phyloP scores from a whole-genome alignment of 1,284 basidiomycete species.

The Singerocomus inundabilis region DNA sequence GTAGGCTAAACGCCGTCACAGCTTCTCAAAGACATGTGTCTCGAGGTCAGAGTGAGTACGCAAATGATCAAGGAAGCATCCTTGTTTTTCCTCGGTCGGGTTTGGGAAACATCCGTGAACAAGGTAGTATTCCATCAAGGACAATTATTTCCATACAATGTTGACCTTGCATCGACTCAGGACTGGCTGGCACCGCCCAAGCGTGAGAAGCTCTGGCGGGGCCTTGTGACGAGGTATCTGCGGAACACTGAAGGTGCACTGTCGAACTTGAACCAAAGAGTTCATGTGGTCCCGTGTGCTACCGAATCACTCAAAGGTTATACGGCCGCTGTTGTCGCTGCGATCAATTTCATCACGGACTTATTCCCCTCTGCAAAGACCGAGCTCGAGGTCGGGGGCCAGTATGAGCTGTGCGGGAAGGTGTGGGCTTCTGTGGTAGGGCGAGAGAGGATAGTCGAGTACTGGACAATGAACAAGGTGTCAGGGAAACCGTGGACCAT shows the following conservation, averaged over 20 bases:
- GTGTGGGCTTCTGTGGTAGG: constrained; percentile 21
- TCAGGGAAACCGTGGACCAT: constrained; percentile 18
- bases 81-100: constrained; percentile 22
- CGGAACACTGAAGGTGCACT: constrained; percentile 25
- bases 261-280: constrained; percentile 11
- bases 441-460: constrained; percentile 18
- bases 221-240: constrained; percentile 26
- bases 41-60: constrained; percentile 16
- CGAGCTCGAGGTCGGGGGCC: constrained; percentile 13
- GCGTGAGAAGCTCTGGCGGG: constrained; percentile 26
- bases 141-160: neutral
- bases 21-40: constrained; percentile 19
- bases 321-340: constrained; percentile 18
- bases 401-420: constrained; percentile 24
- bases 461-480: constrained; percentile 19
- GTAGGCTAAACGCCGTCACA: constrained; percentile 11
- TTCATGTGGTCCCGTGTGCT: constrained; percentile 17
- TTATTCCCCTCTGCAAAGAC: constrained; percentile 18
- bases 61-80: constrained; percentile 30
- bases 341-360: constrained; percentile 23
- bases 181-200: constrained; percentile 26
- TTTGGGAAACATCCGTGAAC: constrained; percentile 5
- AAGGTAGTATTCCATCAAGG: constrained; percentile 10
- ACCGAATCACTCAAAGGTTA: constrained; percentile 17
- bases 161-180: constrained; percentile 3